These are phyloP conservation scores for Claviceps monticola DNA, from an alignment of 2,329 filamentous ascomycete genomes.

Conservation along the genomic window DNA sequence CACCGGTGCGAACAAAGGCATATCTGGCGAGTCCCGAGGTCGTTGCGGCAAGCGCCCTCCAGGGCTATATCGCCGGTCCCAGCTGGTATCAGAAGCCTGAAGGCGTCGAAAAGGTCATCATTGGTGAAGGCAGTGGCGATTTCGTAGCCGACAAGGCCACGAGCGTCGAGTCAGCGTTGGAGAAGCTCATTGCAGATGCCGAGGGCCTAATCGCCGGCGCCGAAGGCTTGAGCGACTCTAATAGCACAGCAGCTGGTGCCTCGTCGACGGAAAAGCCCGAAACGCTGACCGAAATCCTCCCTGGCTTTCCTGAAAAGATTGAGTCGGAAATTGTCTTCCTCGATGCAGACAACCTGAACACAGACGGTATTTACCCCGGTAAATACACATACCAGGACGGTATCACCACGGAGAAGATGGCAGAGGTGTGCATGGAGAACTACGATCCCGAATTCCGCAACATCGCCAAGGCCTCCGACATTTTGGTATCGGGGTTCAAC, in stretches of 20 bases:
- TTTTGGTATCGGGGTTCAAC: conserved; percentile 76
- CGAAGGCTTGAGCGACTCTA: conserved; percentile 28
- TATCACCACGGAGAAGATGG: conserved; percentile 65
- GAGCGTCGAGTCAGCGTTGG: conserved; percentile 51
- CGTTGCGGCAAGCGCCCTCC: conserved; percentile 75
- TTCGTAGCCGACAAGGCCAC: conserved; percentile 36
- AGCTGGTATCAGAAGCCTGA: conserved; percentile 65
- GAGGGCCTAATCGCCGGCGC: conserved; percentile 46
- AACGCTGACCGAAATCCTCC: conserved; percentile 8
- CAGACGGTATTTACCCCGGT: conserved; percentile 1
- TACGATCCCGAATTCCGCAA: conserved; percentile 62
- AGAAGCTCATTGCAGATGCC: conserved; percentile 54
- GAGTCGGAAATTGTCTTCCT: neutral
- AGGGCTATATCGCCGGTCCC: conserved; percentile 59
- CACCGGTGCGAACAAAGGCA: conserved; percentile 24
- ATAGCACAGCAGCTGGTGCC: neutral
- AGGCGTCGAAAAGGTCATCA: conserved; percentile 50
- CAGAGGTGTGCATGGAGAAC: conserved; percentile 83
- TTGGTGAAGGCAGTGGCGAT: conserved; percentile 56
- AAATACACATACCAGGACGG: conserved; percentile 89
- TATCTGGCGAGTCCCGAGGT: conserved; percentile 68
- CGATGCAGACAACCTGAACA: neutral
- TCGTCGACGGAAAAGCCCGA: neutral
- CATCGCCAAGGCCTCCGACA: conserved; percentile 55
- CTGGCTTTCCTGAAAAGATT: conserved; percentile 1